Base-by-base conservation (phyloP, 768 basidiomycete species). In the Erythrobasidium yunnanense region DNA sequence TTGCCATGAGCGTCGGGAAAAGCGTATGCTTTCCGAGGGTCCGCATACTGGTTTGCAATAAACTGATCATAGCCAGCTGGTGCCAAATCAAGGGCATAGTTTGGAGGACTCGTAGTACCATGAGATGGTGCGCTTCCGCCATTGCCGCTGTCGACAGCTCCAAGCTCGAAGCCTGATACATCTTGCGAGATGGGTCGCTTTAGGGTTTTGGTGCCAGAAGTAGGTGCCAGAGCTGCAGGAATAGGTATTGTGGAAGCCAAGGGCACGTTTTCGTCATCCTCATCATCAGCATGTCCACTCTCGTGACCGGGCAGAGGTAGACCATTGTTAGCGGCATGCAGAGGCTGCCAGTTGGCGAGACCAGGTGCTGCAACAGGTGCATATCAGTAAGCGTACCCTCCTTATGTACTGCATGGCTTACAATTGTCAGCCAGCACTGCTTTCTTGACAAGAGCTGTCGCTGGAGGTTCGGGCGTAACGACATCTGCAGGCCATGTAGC, bases 121-220 rank as follows among this genome's bases (percentile, higher is more conserved):
- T 42, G n/a, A 11, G 38, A 42, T n/a, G 11, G 11, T 11, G 11
- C 11, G 38, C 38, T 42, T 42, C 38, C 38, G 38, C 38, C 38
- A n/a, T 42, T 11, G 38, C 38, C 38, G 38, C 38, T 42, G n/a
- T 42, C 38, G 11, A 42, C 11, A 42, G n/a, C 11, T n/a, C 38
- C 38, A 11, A n/a, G 38, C 38, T 42, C 38, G 38, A 42, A n/a
- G 11, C 54, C 30, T 20, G 56, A 58, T 27, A 11, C 2, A 11
- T 42, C 38, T n/a, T 42, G 38, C 11, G 56, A 58, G 32, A 63
- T 47, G 5, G 60, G 60, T 7, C 60, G 8, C 47, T 63, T 63
- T 6, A 63, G 49, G 47, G 42, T 18, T 50, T 63, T 17, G 45
- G 60, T 46, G 60, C 60, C 60, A 32, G 46, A 49, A 23, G 60